Evolutionary conservation across 306 rosid species (phyloP), one percentile per base, ranked within the genome.

Genomic region (Notholithocarpus densiflorus): DNA sequence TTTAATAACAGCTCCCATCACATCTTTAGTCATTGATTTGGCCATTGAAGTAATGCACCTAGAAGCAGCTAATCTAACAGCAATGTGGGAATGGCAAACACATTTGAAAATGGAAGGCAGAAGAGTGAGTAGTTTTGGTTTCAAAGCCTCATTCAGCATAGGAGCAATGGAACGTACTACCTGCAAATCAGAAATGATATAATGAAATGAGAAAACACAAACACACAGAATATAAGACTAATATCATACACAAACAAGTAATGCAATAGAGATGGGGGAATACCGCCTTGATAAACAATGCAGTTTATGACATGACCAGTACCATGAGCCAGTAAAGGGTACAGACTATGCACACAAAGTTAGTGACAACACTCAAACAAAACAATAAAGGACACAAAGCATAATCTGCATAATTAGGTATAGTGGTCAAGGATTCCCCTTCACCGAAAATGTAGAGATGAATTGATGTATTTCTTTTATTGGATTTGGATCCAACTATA

Each of bases 11-110:
- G 97, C 94, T 73, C 93, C 92, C 98, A 95, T 95, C 51, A 92
- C 94, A 86, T 84, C 78, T 73, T 75, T 84, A 54, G 88, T 89
- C 99, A 91, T 89, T 71, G 99, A 88, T 86, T 86, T 89, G 75
- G 99, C 99, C 97, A 95, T 89, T 77, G 99, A 87, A 76, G 99
- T 91, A 84, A 95, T 95, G 86, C 98, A 95, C 81, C 97, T 91
- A 55, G 96, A 91, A 69, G 99, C 91, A 81, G 98, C 96, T 84
- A 95, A 86, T 89, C 99, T 91, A 85, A 95, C 98, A 72, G 99
- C 99, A 82, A 90, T 89, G 73, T 95, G 98, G 70, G 92, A 79
- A 75, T 95, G 98, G 40, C 88, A 86, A 60, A 91, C 82, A 81
- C 99, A 95, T 56, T 86, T 82, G 69, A 95, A 95, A 77, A 95